These are phyloP conservation scores for Sphaerulina vaccinii DNA, from an alignment of 2,329 filamentous ascomycete genomes.

Conservation along the genomic window DNA sequence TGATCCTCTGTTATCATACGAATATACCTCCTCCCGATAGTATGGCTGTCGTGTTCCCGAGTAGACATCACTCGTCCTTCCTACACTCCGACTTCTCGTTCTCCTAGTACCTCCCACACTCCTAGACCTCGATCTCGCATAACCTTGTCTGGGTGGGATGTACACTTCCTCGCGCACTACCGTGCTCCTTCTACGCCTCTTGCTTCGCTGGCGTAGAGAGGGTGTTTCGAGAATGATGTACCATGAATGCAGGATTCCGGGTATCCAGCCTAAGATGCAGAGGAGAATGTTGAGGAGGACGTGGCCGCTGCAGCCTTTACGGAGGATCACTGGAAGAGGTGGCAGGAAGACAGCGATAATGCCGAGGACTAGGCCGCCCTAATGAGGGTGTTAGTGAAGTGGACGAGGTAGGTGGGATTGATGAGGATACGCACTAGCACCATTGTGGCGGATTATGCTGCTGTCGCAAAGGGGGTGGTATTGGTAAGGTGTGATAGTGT, in stretches of 20 bases:
- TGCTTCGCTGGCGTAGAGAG: slow-evolving; percentile 15
- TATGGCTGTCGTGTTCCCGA: slow-evolving; percentile 18
- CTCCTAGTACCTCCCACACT: too few relatives aligned
- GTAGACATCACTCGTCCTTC: slow-evolving; percentile 7
- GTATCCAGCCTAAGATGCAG: slow-evolving; percentile 66
- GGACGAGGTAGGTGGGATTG: not conserved
- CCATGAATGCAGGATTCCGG: slow-evolving; percentile 22
- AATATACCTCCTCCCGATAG: slow-evolving; percentile 16
- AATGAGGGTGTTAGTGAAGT: slow-evolving; percentile 6
- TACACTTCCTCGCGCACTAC: slow-evolving; percentile 14
- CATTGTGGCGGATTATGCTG: slow-evolving; percentile 10
- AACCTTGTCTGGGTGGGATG: slow-evolving; percentile 3
- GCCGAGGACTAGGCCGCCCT: slow-evolving; percentile 24
- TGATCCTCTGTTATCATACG: slow-evolving; percentile 5
- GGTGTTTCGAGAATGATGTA: slow-evolving; percentile 24
- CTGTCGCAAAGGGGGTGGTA: not conserved
- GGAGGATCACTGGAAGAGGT: slow-evolving; percentile 84
- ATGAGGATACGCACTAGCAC: slow-evolving; percentile 10
- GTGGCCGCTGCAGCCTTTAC: slow-evolving; percentile 79
- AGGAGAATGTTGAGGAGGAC: slow-evolving; percentile 82
- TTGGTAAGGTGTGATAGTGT: not conserved
- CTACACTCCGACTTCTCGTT: slow-evolving; percentile 4
- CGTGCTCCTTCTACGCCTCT: slow-evolving; percentile 6
- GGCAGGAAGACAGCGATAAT: slow-evolving; percentile 54
- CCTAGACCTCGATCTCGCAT: slow-evolving; percentile 4